These are phyloP conservation scores for Phytophthora sojae DNA, from an alignment of 352 stramenopile genomes.

Conservation along the genomic window DNA sequence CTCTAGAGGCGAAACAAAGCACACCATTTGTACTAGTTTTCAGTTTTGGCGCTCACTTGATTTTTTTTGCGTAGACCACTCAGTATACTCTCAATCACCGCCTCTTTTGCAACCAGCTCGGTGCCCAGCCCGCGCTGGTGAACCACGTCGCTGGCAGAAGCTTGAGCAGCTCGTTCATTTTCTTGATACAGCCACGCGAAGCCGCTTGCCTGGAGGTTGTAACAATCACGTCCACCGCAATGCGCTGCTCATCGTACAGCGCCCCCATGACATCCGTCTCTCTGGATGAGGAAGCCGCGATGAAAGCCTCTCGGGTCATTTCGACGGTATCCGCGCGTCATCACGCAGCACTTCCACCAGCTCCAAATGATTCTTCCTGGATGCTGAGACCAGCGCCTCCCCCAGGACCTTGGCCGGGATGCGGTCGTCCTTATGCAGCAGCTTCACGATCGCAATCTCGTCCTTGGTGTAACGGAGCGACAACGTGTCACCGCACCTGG, in stretches of 20 bases:
- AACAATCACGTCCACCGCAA: background rate
- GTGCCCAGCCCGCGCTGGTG: background rate
- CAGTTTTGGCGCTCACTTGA: too few species aligned
- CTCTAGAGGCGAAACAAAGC: too few species aligned
- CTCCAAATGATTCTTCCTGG: background rate
- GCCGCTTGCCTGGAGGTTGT: background rate
- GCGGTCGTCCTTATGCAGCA: background rate
- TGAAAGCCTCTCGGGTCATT: background rate
- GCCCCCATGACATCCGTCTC: too few species aligned
- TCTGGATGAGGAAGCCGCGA: too few species aligned
- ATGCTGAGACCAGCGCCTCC: background rate
- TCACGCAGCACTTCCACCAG: background rate
- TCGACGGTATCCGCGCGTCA: background rate
- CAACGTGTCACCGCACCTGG: background rate
- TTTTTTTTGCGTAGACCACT: too few species aligned
- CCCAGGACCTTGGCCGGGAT: background rate
- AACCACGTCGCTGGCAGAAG: background rate
- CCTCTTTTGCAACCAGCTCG: background rate
- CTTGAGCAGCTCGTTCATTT: background rate
- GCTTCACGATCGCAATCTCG: background rate
- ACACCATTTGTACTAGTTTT: too few species aligned
- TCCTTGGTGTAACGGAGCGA: background rate
- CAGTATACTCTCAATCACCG: too few species aligned
- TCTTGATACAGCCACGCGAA: background rate
- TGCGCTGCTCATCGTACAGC: too few species aligned